Evolutionary conservation across 1,284 basidiomycete species (phyloP).

Genomic region (Cronartium quercuum): DNA sequence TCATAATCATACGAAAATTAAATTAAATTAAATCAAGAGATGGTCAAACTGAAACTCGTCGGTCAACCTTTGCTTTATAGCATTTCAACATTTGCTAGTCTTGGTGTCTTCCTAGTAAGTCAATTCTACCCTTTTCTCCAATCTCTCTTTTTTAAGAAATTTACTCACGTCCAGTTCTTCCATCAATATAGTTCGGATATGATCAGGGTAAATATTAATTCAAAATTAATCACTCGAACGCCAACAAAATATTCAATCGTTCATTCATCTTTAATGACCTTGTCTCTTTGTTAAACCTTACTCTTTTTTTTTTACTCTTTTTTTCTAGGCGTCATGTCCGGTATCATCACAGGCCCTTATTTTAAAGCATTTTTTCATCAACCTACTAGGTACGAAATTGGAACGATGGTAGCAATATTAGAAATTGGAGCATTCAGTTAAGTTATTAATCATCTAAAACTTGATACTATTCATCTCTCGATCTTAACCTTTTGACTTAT

Average conservation of each 20-base stretch:
- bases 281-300: conserved; percentile 46
- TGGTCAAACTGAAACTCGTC: conserved; percentile 56
- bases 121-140: neutral
- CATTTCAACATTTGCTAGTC: conserved; percentile 73
- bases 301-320: neutral
- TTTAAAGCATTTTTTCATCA: conserved; percentile 65
- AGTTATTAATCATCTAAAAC: conserved; percentile 44
- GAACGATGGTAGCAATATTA: conserved; percentile 68
- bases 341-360: conserved; percentile 87
- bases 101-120: conserved; percentile 79
- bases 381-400: conserved; percentile 58
- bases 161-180: conserved; percentile 8
- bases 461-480: neutral
- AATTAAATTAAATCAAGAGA: conserved; percentile 10
- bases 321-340: conserved; percentile 67
- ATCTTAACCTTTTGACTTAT: neutral
- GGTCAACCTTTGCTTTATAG: conserved; percentile 74
- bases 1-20: neutral
- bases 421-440: conserved; percentile 86
- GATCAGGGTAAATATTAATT: conserved; percentile 48
- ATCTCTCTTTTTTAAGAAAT: neutral
- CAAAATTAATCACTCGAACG: too few species aligned
- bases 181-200: conserved; percentile 44
- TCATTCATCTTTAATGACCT: neutral
- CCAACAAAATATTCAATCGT: neutral